A percentile compares a stretch with the other conserved stretches of the same genome.
Evolutionary conservation across 495 filamentous ascomycete genomes (phyloP).

Genomic region (Penicillium lagena): DNA sequence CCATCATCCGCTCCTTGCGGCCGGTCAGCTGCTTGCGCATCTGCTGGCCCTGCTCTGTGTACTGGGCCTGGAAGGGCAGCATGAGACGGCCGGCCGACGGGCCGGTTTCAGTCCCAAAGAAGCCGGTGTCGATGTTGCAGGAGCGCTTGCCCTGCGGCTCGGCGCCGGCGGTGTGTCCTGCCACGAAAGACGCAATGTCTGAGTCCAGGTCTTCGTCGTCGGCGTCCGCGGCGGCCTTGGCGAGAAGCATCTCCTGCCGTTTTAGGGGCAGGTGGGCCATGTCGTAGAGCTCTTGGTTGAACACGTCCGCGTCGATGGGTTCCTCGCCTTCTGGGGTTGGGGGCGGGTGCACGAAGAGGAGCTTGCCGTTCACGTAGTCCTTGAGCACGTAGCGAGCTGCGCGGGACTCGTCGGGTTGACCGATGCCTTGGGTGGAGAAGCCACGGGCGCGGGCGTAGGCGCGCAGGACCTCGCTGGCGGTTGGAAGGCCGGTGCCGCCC

Average conservation of each 20-base stretch:
- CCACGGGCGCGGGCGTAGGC: constrained; percentile 87
- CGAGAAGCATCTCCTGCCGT: constrained; percentile 47
- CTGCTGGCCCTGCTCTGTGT: constrained; percentile 68
- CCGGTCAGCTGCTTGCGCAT: constrained; percentile 68
- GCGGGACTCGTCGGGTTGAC: constrained; percentile 87
- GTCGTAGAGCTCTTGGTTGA: constrained; percentile 88
- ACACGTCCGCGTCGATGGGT: constrained; percentile 60
- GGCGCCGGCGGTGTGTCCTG: constrained; percentile 14
- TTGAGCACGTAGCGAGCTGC: constrained; percentile 89
- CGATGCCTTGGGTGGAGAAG: constrained; percentile 79
- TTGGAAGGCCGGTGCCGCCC: constrained; percentile 86
- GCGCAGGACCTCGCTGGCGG: constrained; percentile 76
- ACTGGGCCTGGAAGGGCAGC: constrained; percentile 80
- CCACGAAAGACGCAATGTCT: constrained; percentile 11
- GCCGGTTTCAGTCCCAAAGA: constrained; percentile 65
- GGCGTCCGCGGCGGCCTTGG: constrained; percentile 33
- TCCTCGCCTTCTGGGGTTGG: constrained; percentile 47
- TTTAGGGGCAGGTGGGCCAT: constrained; percentile 66
- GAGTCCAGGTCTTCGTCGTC: constrained; percentile 38
- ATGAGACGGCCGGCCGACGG: constrained; percentile 57
- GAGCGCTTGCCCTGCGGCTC: constrained; percentile 59
- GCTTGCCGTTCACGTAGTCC: constrained; percentile 94
- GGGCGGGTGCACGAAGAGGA: constrained; percentile 87
- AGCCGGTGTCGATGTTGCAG: constrained; percentile 69
- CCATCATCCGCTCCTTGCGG: constrained; percentile 76